Conservation (phyloP, 2,329 filamentous ascomycete genomes). For the Thyridium curvatum region DNA sequence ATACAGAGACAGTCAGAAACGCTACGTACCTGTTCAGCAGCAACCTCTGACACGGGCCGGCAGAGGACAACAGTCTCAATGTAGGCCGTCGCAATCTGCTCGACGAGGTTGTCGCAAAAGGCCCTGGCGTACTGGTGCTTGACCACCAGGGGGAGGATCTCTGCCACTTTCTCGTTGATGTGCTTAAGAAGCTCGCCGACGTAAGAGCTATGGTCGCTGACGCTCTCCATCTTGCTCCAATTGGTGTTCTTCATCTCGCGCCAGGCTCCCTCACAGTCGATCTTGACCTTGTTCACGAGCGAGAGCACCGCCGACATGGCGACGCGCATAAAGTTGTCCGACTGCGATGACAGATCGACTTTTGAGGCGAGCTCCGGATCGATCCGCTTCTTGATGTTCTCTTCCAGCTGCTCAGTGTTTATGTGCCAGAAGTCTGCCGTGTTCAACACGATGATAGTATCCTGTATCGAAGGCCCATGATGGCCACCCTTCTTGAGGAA, state of each 20-base stretch:
- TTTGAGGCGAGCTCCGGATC: constrained; percentile 68
- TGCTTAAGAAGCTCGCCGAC: constrained; percentile 73
- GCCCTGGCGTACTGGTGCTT: constrained; percentile 93
- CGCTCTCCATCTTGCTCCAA: constrained; percentile 89
- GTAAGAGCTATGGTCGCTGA: constrained; percentile 90
- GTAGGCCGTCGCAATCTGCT: constrained; percentile 74
- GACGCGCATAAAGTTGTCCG: constrained; percentile 91
- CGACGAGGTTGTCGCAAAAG: constrained; percentile 94
- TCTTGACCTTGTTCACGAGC: constrained; percentile 77
- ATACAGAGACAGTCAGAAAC: background rate
- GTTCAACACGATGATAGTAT: constrained; percentile 82
- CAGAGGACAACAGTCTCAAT: constrained; percentile 82
- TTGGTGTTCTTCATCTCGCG: constrained; percentile 95
- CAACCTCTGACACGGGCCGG: constrained; percentile 85
- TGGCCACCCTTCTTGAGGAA: constrained; percentile 51
- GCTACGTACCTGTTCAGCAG: constrained; percentile 71
- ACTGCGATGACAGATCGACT: constrained; percentile 87
- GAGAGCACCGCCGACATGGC: constrained; percentile 81
- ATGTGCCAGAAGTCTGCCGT: constrained; percentile 96
- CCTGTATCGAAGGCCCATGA: constrained; percentile 54
- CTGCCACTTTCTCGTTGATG: constrained; percentile 64
- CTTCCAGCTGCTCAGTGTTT: constrained; percentile 88
- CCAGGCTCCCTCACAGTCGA: constrained; percentile 81
- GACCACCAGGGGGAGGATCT: constrained; percentile 70
- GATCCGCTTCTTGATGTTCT: constrained; percentile 87